These are phyloP conservation scores for Besnoitia besnoiti DNA, from an alignment of 169 alveolate species.

Conservation along the genomic window DNA sequence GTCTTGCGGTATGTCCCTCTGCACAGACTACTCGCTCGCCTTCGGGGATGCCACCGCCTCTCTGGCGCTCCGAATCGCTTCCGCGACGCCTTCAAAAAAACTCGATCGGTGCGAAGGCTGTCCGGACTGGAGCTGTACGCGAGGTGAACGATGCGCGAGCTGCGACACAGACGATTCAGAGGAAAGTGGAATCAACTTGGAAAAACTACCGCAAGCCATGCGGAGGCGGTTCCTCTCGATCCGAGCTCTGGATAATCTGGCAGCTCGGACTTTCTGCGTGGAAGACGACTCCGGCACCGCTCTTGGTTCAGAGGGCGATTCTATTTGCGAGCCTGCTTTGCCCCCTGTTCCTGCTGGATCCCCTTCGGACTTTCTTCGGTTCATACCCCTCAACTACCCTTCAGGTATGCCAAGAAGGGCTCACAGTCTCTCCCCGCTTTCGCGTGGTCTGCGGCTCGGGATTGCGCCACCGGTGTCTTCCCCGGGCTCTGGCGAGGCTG, in stretches of 20 bases:
- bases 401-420: not conserved
- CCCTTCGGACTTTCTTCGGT: not conserved
- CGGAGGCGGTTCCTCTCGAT: constrained; percentile 1
- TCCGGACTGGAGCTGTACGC: not conserved
- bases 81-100: not conserved
- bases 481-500: not conserved
- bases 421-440: not conserved
- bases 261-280: not conserved
- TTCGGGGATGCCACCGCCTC: constrained; percentile 6
- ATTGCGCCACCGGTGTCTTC: not conserved
- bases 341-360: not conserved
- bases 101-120: not conserved
- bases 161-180: not conserved
- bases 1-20: not conserved
- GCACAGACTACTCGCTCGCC: constrained; percentile 6
- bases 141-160: not conserved
- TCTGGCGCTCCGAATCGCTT: not conserved
- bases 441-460: not conserved
- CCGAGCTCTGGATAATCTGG: not conserved
- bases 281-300: not conserved
- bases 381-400: not conserved
- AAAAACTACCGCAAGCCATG: not conserved
- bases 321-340: not conserved
- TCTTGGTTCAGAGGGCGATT: not conserved
- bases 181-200: constrained; percentile 5